Evolutionary conservation across 768 basidiomycete genomes (phyloP), one percentile per base, ranked within the genome.

Genomic region (Gloeopeniophorella convolvens): DNA sequence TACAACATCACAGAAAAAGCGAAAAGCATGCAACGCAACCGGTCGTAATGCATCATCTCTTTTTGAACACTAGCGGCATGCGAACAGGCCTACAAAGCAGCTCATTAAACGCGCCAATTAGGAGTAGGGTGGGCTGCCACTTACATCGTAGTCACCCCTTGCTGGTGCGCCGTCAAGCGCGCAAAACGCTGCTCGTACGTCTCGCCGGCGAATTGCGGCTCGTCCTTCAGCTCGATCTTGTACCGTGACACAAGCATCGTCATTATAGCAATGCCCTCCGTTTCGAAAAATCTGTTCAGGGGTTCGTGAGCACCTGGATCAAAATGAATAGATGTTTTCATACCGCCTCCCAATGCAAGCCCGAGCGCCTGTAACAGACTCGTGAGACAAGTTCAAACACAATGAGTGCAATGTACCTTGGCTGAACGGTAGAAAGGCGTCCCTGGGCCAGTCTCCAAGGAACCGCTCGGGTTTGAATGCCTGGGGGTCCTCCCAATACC

Each of bases 401-500:
- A 18, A 28, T 23, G 3, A n/a, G 8, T 2, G 5, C 4, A 28
- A 23, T 28, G 15, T 40, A 57, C 63, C 63, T 11, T 35, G 41
- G 24, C 60, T 60, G 39, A 68, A 68, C 0, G 68, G 63, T 13
- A 66, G n/a, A 50, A 67, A 68, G 0, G 68, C 68, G 39, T 68
- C 64, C 48, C 54, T 57, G 13, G 63, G 54, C 59, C 62, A 70
- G 42, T 63, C 62, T 20, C 58, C 58, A 2, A 68, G 45, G 54
- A 70, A 70, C 24, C 70, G 58, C 30, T 62, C 61, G 5, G 70
- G 70, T 15, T 67, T 68, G 62, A 79, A 81, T 7, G 57, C 57
- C 26, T 73, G 54, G 3, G 79, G 78, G 36, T 79, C 70, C 42
- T 73, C 62, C 78, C 79, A 81, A 59, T 79, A 79, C 30, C 71